Conservation (phyloP, 2,329 filamentous ascomycete species). For the Calonectria leucothoes region DNA sequence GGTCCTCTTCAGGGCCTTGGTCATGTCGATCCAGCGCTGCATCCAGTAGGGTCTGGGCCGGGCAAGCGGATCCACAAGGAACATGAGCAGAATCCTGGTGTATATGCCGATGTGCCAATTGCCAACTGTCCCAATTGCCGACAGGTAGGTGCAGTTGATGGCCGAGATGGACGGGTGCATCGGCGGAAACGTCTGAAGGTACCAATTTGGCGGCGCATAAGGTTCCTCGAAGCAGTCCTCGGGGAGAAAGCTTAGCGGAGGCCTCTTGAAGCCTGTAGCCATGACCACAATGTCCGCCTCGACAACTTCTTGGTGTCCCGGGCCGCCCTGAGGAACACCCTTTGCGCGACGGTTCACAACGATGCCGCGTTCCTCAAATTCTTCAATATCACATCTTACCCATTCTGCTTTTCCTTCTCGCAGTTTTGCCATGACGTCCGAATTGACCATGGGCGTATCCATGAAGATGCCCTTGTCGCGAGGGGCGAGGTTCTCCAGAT, state of each 20-base stretch:
- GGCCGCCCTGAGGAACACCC: conserved; percentile 81
- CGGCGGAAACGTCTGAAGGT: conserved; percentile 87
- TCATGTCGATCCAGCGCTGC: conserved; percentile 90
- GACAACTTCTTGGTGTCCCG: conserved; percentile 74
- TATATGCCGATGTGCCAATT: conserved; percentile 94
- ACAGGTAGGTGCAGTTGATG: conserved; percentile 87
- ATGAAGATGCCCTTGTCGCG: conserved; percentile 80
- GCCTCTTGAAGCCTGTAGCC: conserved; percentile 85
- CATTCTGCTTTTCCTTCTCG: conserved; percentile 79
- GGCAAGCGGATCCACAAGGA: conserved; percentile 81
- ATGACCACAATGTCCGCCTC: conserved; percentile 83
- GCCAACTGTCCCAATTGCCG: conserved; percentile 80
- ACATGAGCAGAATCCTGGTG: conserved; percentile 87
- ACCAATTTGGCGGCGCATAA: conserved; percentile 87
- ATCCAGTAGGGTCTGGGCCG: conserved; percentile 80
- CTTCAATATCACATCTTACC: conserved; percentile 83
- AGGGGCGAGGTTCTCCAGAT: conserved; percentile 79
- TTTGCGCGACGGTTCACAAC: conserved; percentile 77
- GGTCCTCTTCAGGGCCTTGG: conserved; percentile 73
- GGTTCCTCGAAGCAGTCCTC: conserved; percentile 77
- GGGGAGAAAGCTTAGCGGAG: conserved; percentile 79
- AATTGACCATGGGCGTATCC: conserved; percentile 89
- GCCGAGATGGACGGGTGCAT: conserved; percentile 78
- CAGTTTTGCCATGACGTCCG: conserved; percentile 81
- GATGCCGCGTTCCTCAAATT: conserved; percentile 73